Conservation (phyloP, 345 rosid species). For the Arabidopsis thaliana region TAIR10.1 NC_003074.8:9909001-9909500, state of each 20-base stretch:
- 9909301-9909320: conserved; percentile 56
- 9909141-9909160: neutral
- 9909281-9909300: conserved; percentile 24
- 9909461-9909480: conserved; percentile 65
- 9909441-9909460: conserved; percentile 55
- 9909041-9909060: conserved; percentile 86
- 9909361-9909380: conserved; percentile 99
- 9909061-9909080: conserved; percentile 96
- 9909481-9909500: conserved; percentile 61
- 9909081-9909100: conserved; percentile 59
- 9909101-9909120: conserved; percentile 23
- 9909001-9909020: conserved; percentile 94
- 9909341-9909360: conserved; percentile 85
- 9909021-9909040: conserved; percentile 86
- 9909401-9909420: conserved; percentile 70
- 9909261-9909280: conserved; percentile 1
- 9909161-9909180: conserved; percentile 32
- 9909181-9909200: conserved; percentile 4
- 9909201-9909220: conserved; percentile 1
- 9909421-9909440: conserved; percentile 55
- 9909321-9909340: conserved; percentile 63
- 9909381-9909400: conserved; percentile 78
- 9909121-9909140: neutral
- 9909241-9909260: neutral
- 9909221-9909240: conserved; percentile 13